Conservation (phyloP, 108 stramenopile species). For the Cyclotella choctawhatcheeana region DNA sequence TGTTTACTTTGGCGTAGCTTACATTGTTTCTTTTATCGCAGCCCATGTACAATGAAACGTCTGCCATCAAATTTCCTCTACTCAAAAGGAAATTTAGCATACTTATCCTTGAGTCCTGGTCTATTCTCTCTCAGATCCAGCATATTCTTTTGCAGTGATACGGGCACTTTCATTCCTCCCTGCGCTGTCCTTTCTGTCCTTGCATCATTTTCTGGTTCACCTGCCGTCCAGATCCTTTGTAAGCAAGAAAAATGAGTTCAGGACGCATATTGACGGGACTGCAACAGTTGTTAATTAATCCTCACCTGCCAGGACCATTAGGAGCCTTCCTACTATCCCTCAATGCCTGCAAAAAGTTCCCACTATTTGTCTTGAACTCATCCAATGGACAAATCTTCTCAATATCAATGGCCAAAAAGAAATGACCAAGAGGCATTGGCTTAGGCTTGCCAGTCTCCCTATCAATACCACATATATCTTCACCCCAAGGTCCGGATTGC, state of each 20-base stretch:
- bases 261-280: too few relatives aligned
- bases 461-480: slow-evolving; percentile 68
- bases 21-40: too few relatives aligned
- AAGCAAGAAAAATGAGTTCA: too few relatives aligned
- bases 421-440: slow-evolving; percentile 77
- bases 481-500: slow-evolving; percentile 72
- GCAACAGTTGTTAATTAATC: too few relatives aligned
- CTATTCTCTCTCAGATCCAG: slow-evolving; percentile 50
- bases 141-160: slow-evolving; percentile 64
- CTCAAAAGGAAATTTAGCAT: slow-evolving; percentile 60
- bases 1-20: too few relatives aligned
- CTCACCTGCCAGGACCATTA: slow-evolving; percentile 57
- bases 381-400: slow-evolving; percentile 64
- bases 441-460: slow-evolving; percentile 61
- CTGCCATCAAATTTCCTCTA: neutral
- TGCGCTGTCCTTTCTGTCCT: slow-evolving; percentile 47
- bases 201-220: slow-evolving; percentile 68
- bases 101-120: slow-evolving; percentile 62
- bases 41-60: neutral
- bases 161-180: slow-evolving; percentile 63
- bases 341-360: slow-evolving; percentile 56
- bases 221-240: slow-evolving; percentile 78
- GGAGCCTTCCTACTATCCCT: slow-evolving; percentile 59
- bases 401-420: slow-evolving; percentile 75
- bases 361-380: slow-evolving; percentile 62